Base-by-base conservation (phyloP, 805 yeast species). In the Brettanomyces nanus region DNA sequence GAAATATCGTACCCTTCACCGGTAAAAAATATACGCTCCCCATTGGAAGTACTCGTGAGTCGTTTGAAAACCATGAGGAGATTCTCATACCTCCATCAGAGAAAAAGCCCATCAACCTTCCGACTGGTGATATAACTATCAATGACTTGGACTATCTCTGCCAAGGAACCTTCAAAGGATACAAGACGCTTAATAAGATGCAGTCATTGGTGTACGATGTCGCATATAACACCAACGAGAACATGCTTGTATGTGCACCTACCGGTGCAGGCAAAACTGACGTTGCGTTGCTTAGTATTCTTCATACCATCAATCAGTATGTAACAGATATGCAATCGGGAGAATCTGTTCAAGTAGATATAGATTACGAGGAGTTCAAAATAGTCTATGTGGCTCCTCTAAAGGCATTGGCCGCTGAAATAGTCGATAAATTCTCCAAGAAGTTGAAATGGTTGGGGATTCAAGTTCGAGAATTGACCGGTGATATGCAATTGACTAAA, bases 221-320 rank as follows among this genome's bases (percentile, higher is more conserved):
- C 11, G 97, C 95, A 0, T 92, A 90, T 56, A 77, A 82, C 39
- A 82, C 97, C 4, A 87, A 85, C 57, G 97, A 90, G 51, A 90
- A 90, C 53, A 85, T 92, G 95, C 65, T 89, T 36, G 86, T 89
- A 4, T 89, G 97, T 75, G 96, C 97, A 0, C 97, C 97, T 1
- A 89, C 97, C 0, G 97, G 97, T 69, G 95, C 97, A 5, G 97
- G 97, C 73, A 89, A 89, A 55, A 89, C 97, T 0, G 96, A 89
- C 58, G 90, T 89, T 20, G 97, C 97, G 0, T 60, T 89, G 41
- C 63, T 89, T 28, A 68, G 96, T 0, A 77, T 89, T 44, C 63
- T 89, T 37, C 90, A 83, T 51, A 75, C 92, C 0, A 79, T 90
- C 11, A 74, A 77, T 26, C 94, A 85, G 53, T 80, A 71, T 54